Conservation (phyloP, 352 stramenopile species). For the Pythium aquatile region DNA sequence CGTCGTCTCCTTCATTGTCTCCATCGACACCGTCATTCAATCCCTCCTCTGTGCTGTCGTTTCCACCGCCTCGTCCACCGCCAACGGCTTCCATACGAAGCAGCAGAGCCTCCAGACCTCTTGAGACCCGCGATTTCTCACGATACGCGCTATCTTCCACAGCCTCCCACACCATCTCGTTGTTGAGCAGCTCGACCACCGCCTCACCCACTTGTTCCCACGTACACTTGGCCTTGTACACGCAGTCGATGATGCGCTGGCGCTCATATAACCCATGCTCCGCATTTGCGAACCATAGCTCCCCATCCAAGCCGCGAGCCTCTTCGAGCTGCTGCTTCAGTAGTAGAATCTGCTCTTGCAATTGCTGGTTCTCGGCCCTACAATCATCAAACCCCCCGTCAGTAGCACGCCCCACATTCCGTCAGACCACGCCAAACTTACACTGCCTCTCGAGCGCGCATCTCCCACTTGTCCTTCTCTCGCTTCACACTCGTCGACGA, state of each 20-base stretch:
- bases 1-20: neutral
- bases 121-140: conserved; percentile 37
- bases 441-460: conserved; percentile 48
- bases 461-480: conserved; percentile 71
- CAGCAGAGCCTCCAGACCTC: conserved; percentile 50
- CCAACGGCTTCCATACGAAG: conserved; percentile 32
- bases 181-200: conserved; percentile 60
- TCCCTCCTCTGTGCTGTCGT: neutral
- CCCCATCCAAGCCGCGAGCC: conserved; percentile 25
- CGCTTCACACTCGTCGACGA: conserved; percentile 31
- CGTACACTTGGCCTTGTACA: conserved; percentile 48
- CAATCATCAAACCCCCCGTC: neutral
- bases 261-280: conserved; percentile 43
- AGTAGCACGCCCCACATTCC: neutral
- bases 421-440: conserved; percentile 18
- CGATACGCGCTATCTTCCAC: conserved; percentile 45
- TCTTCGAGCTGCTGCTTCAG: conserved; percentile 45
- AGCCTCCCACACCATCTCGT: conserved; percentile 57
- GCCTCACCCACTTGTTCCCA: conserved; percentile 57
- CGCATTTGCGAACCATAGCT: conserved; percentile 44
- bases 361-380: conserved; percentile 42
- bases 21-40: neutral
- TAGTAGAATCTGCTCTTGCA: conserved; percentile 45
- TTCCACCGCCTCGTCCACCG: conserved; percentile 3
- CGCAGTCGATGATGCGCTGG: conserved; percentile 54